Conservation (phyloP, 2,329 filamentous ascomycete genomes). For the Cytospora piceicola region DNA sequence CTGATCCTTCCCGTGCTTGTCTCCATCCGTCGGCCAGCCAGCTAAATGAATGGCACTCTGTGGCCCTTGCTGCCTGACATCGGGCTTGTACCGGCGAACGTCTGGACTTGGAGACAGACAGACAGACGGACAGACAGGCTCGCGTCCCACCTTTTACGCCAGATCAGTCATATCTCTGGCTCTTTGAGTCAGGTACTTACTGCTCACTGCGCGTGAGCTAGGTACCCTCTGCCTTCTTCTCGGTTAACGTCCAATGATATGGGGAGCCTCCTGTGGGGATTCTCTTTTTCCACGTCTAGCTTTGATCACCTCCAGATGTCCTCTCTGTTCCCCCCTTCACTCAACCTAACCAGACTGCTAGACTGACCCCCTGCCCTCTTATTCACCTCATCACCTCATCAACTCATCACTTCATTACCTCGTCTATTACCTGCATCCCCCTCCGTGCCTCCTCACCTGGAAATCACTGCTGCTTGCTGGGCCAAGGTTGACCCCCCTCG, state of each 20-base stretch:
- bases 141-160: background rate
- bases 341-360: background rate
- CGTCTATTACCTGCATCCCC: background rate
- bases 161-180: background rate
- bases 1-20: constrained; percentile 18
- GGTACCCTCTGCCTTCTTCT: background rate
- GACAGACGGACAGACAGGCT: too few species aligned
- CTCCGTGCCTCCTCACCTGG: constrained; percentile 3
- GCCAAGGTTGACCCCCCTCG: constrained; percentile 6
- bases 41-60: constrained; percentile 16
- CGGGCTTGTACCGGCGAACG: background rate
- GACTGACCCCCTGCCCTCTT: constrained; percentile 15
- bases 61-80: constrained; percentile 14
- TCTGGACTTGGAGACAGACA: background rate
- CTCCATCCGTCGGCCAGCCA: background rate
- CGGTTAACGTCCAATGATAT: background rate
- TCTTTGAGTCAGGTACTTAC: background rate
- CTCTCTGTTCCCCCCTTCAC: background rate
- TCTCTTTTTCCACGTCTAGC: background rate
- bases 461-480: constrained; percentile 4
- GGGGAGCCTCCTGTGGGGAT: background rate
- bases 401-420: background rate
- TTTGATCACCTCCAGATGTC: background rate
- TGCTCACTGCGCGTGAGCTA: background rate
- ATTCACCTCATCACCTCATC: background rate